Conservation (phyloP, 1,284 basidiomycete genomes). For the Waitea zeae region DNA sequence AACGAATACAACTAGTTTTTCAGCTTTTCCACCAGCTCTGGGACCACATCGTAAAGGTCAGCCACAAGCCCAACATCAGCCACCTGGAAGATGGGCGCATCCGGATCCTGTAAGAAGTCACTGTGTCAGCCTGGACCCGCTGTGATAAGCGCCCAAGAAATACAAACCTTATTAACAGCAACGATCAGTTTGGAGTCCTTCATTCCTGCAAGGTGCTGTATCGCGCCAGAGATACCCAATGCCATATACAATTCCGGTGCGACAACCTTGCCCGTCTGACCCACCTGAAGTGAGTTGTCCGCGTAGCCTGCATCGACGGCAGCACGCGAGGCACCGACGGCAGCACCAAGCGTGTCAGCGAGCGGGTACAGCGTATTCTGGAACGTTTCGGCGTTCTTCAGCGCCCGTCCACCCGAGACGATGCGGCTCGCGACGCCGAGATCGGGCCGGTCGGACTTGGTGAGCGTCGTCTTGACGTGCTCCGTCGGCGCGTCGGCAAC, state of each 20-base stretch:
- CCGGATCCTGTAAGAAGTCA: slow-evolving; percentile 67
- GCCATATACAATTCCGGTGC: slow-evolving; percentile 94
- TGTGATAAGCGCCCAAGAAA: background rate
- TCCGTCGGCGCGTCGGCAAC: slow-evolving; percentile 46
- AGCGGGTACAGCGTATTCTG: slow-evolving; percentile 79
- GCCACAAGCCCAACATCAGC: slow-evolving; percentile 92
- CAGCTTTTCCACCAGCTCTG: slow-evolving; percentile 74
- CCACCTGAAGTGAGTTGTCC: slow-evolving; percentile 96
- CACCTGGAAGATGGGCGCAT: slow-evolving; percentile 98
- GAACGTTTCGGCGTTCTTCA: slow-evolving; percentile 94
- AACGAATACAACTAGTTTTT: slow-evolving; percentile 43
- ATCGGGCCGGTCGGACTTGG: slow-evolving; percentile 89
- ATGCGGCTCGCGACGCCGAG: slow-evolving; percentile 78
- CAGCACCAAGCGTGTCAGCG: slow-evolving; percentile 86
- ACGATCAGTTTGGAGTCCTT: slow-evolving; percentile 99
- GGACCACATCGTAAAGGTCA: slow-evolving; percentile 80
- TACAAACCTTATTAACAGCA: slow-evolving; percentile 83
- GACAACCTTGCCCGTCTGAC: slow-evolving; percentile 96
- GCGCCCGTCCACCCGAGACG: slow-evolving; percentile 89
- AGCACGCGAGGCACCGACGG: slow-evolving; percentile 92
- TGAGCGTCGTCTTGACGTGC: slow-evolving; percentile 75
- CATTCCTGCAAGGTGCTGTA: slow-evolving; percentile 99
- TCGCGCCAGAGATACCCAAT: slow-evolving; percentile 93
- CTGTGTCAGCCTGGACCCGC: slow-evolving; percentile 5
- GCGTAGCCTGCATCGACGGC: slow-evolving; percentile 98